phyloP scores from a whole-genome alignment of 306 rosid genomes.

The Prunus padus region DNA sequence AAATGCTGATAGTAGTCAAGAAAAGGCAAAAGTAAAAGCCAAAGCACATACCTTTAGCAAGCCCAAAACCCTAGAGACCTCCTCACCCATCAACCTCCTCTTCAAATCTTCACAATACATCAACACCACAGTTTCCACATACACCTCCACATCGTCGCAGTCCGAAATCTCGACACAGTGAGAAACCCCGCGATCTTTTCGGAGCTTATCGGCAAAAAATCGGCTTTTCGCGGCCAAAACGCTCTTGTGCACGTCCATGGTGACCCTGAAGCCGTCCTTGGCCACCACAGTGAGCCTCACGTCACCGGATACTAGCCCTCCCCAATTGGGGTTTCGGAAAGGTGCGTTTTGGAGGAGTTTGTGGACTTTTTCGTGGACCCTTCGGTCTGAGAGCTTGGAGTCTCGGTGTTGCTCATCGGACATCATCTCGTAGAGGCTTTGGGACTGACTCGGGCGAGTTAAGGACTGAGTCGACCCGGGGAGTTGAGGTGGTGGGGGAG shows the following conservation, averaged over 20 bases:
- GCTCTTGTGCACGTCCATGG: slow-evolving; percentile 75
- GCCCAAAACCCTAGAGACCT: slow-evolving; percentile 69
- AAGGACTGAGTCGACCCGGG: slow-evolving; percentile 18
- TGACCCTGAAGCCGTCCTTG: slow-evolving; percentile 59
- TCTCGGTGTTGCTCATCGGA: slow-evolving; percentile 51
- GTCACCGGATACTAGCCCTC: slow-evolving; percentile 37
- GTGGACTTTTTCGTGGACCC: slow-evolving; percentile 44
- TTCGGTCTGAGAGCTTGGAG: slow-evolving; percentile 44
- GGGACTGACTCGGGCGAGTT: slow-evolving; percentile 36
- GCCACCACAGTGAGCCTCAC: slow-evolving; percentile 69
- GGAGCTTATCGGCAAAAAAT: slow-evolving; percentile 75
- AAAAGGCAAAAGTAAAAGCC: neutral
- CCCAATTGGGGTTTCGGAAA: slow-evolving; percentile 36
- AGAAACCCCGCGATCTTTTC: slow-evolving; percentile 37
- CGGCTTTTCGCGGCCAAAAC: slow-evolving; percentile 66
- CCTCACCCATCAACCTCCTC: slow-evolving; percentile 53
- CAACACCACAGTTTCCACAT: slow-evolving; percentile 77
- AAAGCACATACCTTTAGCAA: slow-evolving; percentile 66
- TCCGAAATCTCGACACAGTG: slow-evolving; percentile 87
- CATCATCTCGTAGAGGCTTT: slow-evolving; percentile 83
- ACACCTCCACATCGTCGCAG: slow-evolving; percentile 78
- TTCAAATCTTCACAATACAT: slow-evolving; percentile 74
- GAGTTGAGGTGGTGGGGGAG: slow-evolving; percentile 15
- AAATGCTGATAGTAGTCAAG: neutral
- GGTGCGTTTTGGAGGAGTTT: slow-evolving; percentile 56